Evolutionary conservation across 2,329 filamentous ascomycete species (phyloP).

Genomic region (Dactylellina cionopaga): DNA sequence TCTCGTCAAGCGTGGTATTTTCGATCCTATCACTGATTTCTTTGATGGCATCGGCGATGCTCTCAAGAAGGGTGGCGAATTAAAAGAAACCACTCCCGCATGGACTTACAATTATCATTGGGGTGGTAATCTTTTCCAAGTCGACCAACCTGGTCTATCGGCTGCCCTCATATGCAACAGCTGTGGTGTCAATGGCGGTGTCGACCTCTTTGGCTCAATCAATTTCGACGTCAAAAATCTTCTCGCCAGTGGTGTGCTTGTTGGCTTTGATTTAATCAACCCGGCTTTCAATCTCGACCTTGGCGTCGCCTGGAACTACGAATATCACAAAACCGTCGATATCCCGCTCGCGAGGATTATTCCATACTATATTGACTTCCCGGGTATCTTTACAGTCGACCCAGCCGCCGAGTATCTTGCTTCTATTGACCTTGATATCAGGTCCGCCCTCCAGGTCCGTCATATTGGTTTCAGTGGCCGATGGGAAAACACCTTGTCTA

Average conservation of each 20-base stretch:
- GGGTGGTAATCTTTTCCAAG: conserved; percentile 34
- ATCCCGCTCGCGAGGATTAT: conserved; percentile 8
- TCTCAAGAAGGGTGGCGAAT: background rate
- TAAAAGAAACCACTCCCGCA: background rate
- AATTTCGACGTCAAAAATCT: conserved; percentile 5
- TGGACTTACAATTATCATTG: background rate
- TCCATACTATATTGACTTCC: conserved; percentile 26
- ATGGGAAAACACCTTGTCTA: conserved; percentile 12
- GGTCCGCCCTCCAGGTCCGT: conserved; percentile 28
- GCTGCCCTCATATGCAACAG: background rate
- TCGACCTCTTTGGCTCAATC: conserved; percentile 23
- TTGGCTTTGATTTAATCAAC: conserved; percentile 33
- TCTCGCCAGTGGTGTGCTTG: conserved; percentile 4
- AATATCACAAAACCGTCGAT: conserved; percentile 5
- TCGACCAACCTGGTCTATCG: background rate
- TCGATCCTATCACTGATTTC: background rate
- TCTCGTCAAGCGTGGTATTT: too few relatives aligned
- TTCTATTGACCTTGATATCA: conserved; percentile 7
- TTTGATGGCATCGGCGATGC: background rate
- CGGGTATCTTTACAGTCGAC: conserved; percentile 3
- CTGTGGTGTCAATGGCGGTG: conserved; percentile 16
- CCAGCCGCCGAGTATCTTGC: conserved; percentile 13
- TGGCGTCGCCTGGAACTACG: conserved; percentile 15
- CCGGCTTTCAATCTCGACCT: conserved; percentile 23
- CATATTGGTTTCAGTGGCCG: conserved; percentile 13